Base-by-base conservation (phyloP, 768 basidiomycete species). In the Amanita muscaria region DNA sequence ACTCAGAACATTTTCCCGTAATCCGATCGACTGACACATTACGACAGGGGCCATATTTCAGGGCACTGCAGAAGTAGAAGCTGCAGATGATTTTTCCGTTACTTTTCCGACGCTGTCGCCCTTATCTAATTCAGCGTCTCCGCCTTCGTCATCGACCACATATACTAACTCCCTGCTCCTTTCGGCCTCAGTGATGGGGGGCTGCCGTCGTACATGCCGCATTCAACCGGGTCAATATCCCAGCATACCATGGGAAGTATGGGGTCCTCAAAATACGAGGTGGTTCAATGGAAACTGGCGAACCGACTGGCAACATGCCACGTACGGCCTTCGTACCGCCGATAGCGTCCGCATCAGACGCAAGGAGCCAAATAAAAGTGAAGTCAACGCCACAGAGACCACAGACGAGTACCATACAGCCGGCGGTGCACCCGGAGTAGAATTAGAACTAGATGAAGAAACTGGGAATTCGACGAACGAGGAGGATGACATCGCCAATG, bases 221-320 rank as follows among this genome's bases (percentile, higher is more conserved):
- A 2, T 36, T 14, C 41, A 15, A 5, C 35, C 35, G 10, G 34
- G 24, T 16, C 34, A 21, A 16, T 18, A 19, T 14, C 33, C 24
- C 9, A 37, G 9, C 33, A 37, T 74, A 23, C 63, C 69, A 3
- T 77, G 74, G 74, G 62, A 68, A 5, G 58, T 61, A 15, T 77
- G 76, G 76, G 76, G 75, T 10, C 72, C 72, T 2, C 54, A 57
- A 25, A 68, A 61, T 51, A 76, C 75, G 7, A 68, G 75, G 9
- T 77, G 76, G 75, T 77, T 77, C 50, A 62, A 65, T 43, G 73
- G 74, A 51, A 60, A 60, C 38, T 53, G 72, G 33, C 69, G 64
- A 53, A 73, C 70, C 4, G 73, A 78, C 52, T 76, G 74, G 74
- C 73, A 77, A 54, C 70, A 75, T 50, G 70, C 74, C 15, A 62